A percentile compares a stretch with the other conserved stretches of the same genome.
Evolutionary conservation across 306 rosid genomes (phyloP).

Genomic region (Trifolium subterraneum): DNA sequence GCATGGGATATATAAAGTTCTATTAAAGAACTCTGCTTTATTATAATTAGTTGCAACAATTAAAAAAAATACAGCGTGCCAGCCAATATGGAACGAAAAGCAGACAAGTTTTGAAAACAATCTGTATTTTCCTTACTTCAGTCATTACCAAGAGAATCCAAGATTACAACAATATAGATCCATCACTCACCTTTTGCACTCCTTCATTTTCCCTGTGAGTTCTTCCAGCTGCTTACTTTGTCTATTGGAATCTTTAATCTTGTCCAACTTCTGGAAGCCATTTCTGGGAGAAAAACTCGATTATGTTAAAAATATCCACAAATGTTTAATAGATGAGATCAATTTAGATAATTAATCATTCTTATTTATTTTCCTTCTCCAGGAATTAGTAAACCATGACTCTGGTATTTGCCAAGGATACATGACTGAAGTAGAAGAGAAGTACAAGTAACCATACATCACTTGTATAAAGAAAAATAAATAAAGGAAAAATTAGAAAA

Average conservation of each 20-base stretch:
- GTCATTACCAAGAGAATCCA: constrained; percentile 18
- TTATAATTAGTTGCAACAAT: neutral
- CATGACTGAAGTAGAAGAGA: constrained; percentile 7
- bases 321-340: constrained; percentile 5
- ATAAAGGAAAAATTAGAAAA: constrained; percentile 1
- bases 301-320: constrained; percentile 24
- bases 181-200: constrained; percentile 75
- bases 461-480: neutral
- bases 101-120: constrained; percentile 21
- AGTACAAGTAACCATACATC: constrained; percentile 2
- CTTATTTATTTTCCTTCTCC: constrained; percentile 9
- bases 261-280: constrained; percentile 97
- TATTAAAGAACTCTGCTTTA: neutral
- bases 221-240: constrained; percentile 95
- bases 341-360: constrained; percentile 5
- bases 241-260: constrained; percentile 90
- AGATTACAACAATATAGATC: constrained; percentile 17
- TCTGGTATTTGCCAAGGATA: constrained; percentile 22
- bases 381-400: neutral
- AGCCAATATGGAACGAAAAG: neutral
- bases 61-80: neutral
- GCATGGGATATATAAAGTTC: constrained; percentile 4
- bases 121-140: constrained; percentile 34
- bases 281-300: constrained; percentile 60
- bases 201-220: constrained; percentile 94